Evolutionary conservation across 73 alveolate species (phyloP).

Genomic region (Stentor coeruleus): DNA sequence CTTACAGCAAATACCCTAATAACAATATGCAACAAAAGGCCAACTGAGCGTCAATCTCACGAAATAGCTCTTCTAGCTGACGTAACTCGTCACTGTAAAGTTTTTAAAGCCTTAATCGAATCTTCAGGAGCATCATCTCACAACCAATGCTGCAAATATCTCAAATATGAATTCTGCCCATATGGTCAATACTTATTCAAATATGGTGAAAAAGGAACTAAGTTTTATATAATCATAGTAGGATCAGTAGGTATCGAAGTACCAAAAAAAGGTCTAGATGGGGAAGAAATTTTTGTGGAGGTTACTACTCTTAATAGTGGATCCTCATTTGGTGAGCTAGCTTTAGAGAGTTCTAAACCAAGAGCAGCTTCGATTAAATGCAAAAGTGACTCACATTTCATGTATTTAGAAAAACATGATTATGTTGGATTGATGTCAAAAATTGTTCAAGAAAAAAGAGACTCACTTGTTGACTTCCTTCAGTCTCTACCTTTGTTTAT

Average conservation of each 20-base stretch:
- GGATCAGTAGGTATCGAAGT: not conserved
- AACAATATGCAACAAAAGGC: not conserved
- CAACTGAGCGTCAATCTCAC: not conserved
- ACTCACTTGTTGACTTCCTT: not conserved
- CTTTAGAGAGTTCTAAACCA: not conserved
- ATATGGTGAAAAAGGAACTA: not conserved
- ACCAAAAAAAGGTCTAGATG: not conserved
- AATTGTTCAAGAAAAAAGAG: not conserved
- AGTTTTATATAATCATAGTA: not conserved
- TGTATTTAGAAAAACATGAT: not conserved
- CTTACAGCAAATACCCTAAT: not conserved
- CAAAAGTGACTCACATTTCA: not conserved
- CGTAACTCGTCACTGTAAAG: not conserved
- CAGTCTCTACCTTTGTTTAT: not conserved
- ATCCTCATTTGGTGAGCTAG: slow-evolving; percentile 27
- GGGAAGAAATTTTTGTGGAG: not conserved
- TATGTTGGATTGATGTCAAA: not conserved
- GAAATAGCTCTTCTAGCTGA: not conserved
- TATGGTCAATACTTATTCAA: not conserved
- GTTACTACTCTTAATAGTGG: not conserved
- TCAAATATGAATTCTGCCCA: not conserved
- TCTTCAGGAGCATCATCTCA: not conserved
- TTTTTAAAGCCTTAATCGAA: not conserved
- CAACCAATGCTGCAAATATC: slow-evolving; percentile 1
- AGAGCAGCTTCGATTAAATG: slow-evolving; percentile 17